Conservation (phyloP, 176 grass and related monocot genomes). For the Hordeum marinum region DNA sequence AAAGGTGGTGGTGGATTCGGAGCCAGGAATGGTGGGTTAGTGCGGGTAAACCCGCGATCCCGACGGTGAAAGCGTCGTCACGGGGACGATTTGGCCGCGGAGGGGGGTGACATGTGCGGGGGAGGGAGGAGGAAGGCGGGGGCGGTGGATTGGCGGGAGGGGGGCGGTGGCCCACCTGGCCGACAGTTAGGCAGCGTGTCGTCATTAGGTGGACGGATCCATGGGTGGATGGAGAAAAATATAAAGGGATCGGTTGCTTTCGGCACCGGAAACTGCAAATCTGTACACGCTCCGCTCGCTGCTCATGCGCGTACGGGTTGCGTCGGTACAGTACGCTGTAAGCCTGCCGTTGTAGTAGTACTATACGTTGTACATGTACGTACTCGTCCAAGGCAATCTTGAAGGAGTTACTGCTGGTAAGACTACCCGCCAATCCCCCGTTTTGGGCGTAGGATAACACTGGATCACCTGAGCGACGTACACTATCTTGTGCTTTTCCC, state of each 20-base stretch:
- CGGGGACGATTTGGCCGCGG: not conserved
- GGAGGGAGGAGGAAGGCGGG: not conserved
- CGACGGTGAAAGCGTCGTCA: not conserved
- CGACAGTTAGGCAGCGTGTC: slow-evolving; percentile 38
- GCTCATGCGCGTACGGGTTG: too few relatives aligned
- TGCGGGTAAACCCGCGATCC: slow-evolving; percentile 18
- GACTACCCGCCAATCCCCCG: not conserved
- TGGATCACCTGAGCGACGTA: not conserved
- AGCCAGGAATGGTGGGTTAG: not conserved
- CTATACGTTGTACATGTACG: too few relatives aligned
- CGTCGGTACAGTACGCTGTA: too few relatives aligned
- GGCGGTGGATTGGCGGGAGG: not conserved
- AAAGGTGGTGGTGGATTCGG: not conserved
- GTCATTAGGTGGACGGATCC: slow-evolving; percentile 12
- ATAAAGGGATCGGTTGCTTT: not conserved
- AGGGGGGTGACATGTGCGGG: slow-evolving; percentile 13
- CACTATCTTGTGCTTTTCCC: not conserved
- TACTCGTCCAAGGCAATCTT: not conserved
- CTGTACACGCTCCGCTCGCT: not conserved
- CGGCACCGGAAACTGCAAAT: not conserved
- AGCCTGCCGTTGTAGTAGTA: too few relatives aligned
- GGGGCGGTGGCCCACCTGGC: slow-evolving; percentile 16
- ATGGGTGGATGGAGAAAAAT: not conserved
- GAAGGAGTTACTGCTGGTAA: not conserved
- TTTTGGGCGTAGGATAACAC: not conserved